Evolutionary conservation across 1,284 basidiomycete genomes (phyloP).

Genomic region (Violaceomyces palustris): DNA sequence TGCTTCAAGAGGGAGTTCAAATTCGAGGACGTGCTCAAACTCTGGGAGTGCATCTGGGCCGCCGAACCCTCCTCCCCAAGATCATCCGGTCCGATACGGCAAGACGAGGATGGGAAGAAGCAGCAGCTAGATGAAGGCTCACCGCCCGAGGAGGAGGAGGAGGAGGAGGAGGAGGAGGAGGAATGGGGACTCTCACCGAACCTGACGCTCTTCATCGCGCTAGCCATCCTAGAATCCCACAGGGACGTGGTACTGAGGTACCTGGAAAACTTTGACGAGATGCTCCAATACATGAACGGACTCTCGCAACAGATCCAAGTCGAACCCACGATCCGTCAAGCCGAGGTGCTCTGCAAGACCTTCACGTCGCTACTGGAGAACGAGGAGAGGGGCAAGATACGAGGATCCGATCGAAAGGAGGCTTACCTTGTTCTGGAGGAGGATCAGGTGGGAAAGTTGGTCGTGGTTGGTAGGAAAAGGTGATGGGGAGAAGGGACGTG

Average conservation of each 20-base stretch:
- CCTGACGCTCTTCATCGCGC: slow-evolving; percentile 88
- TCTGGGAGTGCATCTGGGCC: slow-evolving; percentile 69
- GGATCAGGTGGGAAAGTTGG: too few relatives aligned
- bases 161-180: neutral
- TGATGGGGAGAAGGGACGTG: too few relatives aligned
- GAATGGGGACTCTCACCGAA: slow-evolving; percentile 51
- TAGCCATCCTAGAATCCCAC: slow-evolving; percentile 88
- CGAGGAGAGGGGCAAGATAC: too few relatives aligned
- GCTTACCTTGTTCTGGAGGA: too few relatives aligned
- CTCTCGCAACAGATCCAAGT: slow-evolving; percentile 27
- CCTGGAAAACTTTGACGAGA: slow-evolving; percentile 66
- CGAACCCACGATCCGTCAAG: slow-evolving; percentile 14
- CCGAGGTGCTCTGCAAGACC: slow-evolving; percentile 22
- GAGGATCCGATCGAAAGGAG: too few relatives aligned
- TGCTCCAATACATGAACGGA: slow-evolving; percentile 41
- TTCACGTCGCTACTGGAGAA: too few relatives aligned
- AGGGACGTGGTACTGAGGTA: slow-evolving; percentile 89
- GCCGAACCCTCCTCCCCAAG: slow-evolving; percentile 8
- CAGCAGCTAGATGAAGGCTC: too few relatives aligned
- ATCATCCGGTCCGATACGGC: neutral
- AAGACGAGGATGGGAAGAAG: neutral
- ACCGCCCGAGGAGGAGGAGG: neutral
- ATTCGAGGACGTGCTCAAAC: slow-evolving; percentile 75
- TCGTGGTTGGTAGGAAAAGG: too few relatives aligned
- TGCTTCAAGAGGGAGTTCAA: slow-evolving; percentile 70